Conservation (phyloP, 2,329 filamentous ascomycete genomes). For the Penicillium brasilianum region DNA sequence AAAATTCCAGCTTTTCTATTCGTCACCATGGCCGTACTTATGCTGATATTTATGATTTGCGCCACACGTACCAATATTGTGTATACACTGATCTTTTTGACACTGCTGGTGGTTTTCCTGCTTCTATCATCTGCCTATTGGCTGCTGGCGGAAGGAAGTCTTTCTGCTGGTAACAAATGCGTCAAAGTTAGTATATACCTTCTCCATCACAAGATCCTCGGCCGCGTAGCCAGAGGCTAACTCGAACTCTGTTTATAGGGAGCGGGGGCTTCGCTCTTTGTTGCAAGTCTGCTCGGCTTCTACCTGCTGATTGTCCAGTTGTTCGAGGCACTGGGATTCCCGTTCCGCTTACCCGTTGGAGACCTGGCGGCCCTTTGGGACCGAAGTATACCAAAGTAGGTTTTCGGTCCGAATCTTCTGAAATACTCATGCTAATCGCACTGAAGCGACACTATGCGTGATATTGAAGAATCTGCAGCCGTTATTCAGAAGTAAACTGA, state of each 20-base stretch:
- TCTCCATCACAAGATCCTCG: too few relatives aligned
- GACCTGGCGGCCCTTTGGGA: constrained; percentile 32
- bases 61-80: constrained; percentile 73
- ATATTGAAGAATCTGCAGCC: constrained; percentile 6
- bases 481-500: background rate
- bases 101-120: constrained; percentile 63
- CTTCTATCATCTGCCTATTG: constrained; percentile 67
- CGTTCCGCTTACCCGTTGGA: constrained; percentile 55
- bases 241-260: constrained; percentile 31
- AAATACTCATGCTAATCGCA: background rate
- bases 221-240: background rate
- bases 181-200: constrained; percentile 27
- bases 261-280: constrained; percentile 56
- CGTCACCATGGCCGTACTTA: constrained; percentile 69
- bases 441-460: background rate
- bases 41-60: constrained; percentile 70
- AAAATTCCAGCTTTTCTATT: constrained; percentile 60
- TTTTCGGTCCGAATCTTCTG: background rate
- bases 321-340: constrained; percentile 59
- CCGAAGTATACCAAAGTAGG: constrained; percentile 11
- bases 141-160: constrained; percentile 54
- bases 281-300: constrained; percentile 56
- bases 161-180: constrained; percentile 35
- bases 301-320: constrained; percentile 62
- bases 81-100: constrained; percentile 72